Percentiles rank a stretch among this genome's conserved stretches.
These are phyloP conservation scores for Aspergillus pseudoviridinutans DNA, from an alignment of 2,329 filamentous ascomycete genomes.

Conservation along the genomic window DNA sequence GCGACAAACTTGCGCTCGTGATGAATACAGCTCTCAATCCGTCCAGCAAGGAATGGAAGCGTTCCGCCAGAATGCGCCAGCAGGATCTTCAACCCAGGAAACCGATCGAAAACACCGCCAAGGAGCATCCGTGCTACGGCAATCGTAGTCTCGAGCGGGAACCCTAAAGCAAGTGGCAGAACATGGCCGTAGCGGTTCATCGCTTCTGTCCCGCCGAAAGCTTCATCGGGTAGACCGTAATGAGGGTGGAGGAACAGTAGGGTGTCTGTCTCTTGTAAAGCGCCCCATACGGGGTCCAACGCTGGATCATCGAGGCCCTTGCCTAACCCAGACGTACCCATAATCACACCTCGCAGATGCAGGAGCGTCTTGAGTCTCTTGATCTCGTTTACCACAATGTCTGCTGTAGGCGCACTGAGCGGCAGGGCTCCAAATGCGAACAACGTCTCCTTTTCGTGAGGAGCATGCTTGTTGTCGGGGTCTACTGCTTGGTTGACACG, in stretches of 20 bases:
- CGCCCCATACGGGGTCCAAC: constrained; percentile 68
- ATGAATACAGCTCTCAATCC: constrained; percentile 80
- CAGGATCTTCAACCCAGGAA: constrained; percentile 65
- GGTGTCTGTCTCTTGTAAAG: constrained; percentile 61
- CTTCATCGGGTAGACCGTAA: constrained; percentile 76
- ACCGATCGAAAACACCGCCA: constrained; percentile 77
- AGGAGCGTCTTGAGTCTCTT: constrained; percentile 57
- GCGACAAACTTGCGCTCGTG: constrained; percentile 74
- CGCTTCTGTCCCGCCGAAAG: constrained; percentile 73
- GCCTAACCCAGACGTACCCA: constrained; percentile 79
- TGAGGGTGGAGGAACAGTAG: constrained; percentile 86
- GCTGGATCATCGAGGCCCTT: constrained; percentile 72
- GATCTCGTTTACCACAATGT: constrained; percentile 61
- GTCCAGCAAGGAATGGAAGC: constrained; percentile 79
- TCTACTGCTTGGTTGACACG: constrained; percentile 30
- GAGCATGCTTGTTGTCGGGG: constrained; percentile 13
- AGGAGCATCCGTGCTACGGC: constrained; percentile 83
- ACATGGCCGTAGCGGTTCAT: constrained; percentile 78
- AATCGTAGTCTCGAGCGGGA: constrained; percentile 90
- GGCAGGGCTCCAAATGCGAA: constrained; percentile 83
- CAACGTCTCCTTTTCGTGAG: constrained; percentile 58
- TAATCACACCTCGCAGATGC: constrained; percentile 77
- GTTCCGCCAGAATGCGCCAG: constrained; percentile 87
- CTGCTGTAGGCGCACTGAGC: constrained; percentile 61
- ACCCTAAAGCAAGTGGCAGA: constrained; percentile 77